Percentiles rank a stretch among this genome's conserved stretches.
Conservation (phyloP, 73 alveolate species). For the Stentor roeselii region DNA sequence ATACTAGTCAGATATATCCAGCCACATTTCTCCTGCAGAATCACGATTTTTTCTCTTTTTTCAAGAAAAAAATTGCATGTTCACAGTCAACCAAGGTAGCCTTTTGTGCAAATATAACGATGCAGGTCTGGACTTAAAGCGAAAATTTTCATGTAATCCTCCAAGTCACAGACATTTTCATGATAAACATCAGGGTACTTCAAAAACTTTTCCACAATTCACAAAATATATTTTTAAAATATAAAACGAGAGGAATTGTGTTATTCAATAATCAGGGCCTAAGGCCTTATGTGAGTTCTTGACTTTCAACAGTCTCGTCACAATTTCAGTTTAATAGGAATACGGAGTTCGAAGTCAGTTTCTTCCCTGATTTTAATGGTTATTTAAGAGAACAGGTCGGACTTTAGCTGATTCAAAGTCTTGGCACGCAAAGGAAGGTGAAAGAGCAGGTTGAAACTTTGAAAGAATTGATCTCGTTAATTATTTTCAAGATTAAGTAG, state of each 20-base stretch:
- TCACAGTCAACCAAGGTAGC: slow-evolving; percentile 2
- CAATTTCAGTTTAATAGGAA: neutral
- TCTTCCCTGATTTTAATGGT: no score
- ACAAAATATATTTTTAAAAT: no score
- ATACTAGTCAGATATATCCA: neutral
- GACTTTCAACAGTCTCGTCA: neutral
- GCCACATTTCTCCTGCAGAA: neutral
- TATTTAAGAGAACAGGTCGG: no score
- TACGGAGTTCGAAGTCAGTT: no score
- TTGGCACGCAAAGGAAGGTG: no score
- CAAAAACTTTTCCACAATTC: no score
- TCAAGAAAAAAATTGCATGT: neutral
- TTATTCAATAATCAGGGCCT: neutral
- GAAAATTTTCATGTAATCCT: neutral
- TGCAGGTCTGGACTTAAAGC: neutral
- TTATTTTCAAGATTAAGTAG: no score
- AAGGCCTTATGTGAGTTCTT: neutral
- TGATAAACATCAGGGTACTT: neutral
- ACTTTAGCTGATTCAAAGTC: no score
- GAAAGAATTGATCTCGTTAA: no score
- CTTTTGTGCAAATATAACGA: neutral
- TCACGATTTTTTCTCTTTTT: neutral
- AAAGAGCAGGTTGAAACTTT: no score
- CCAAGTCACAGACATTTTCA: neutral
- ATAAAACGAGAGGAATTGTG: no score